Evolutionary conservation across 306 rosid species (phyloP), one percentile per base, ranked within the genome.

Genomic region (Trichosanthes cucumerina): DNA sequence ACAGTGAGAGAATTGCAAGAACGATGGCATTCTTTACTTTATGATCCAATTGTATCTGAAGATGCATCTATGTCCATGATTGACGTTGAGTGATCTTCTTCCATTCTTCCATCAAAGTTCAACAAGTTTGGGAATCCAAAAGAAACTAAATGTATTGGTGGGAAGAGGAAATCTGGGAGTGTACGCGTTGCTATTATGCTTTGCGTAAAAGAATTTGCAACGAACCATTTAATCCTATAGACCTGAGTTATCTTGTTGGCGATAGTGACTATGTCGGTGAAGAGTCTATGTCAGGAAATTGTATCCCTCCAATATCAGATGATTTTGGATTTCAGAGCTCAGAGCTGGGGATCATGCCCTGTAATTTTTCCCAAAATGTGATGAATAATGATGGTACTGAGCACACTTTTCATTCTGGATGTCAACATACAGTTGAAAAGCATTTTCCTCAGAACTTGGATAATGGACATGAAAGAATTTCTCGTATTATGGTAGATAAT

Each of bases 1-100:
- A 85, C 88, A 79, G 81, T 89, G 78, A 83, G 69, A 60, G 99
- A 96, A 71, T 85, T 96, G 82, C 87, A 89, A 52, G 98, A 96
- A 64, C 87, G 99, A 69, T 96, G 98, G 99, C 54, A 85, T 76
- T 83, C 92, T 85, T 81, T 96, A 76, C 93, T 96, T 75, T 96
- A 87, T 73, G 93, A 91, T 86, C 89, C 93, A 34, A 70, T 76
- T 79, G 75, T 89, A 50, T 89, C 99, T 57, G 83, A 79, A 9
- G 89, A 89, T 14, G 92, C 97, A 19, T 85, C 97, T 80, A 66
- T 83, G 7, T 38, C 71, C 76, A 91, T 96, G 90, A 75, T 66
- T 72, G 82, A 80, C 52, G 75, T 82, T 23, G 97, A 90, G 85
- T 83, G 63, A 78, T 85, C 88, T 38, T 80, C 87, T 70, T 59